A percentile compares a stretch with the other conserved stretches of the same genome.
Conservation (phyloP, 1,139 yeast species). For the Protomyces lactucae-debilis region DNA sequence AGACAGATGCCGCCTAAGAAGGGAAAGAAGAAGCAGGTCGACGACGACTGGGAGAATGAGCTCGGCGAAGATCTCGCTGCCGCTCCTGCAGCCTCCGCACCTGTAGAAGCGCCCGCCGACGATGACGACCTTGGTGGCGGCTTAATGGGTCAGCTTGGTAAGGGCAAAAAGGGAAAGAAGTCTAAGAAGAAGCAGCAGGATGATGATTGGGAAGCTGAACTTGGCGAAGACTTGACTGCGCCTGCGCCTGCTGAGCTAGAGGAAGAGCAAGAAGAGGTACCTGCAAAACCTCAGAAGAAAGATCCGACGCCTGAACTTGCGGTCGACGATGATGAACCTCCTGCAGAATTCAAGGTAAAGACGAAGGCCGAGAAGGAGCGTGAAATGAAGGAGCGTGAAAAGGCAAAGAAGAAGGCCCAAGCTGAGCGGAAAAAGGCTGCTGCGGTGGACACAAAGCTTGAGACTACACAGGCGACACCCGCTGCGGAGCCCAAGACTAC, state of each 20-base stretch:
- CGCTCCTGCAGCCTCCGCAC: not conserved
- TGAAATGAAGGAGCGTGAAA: slow-evolving; percentile 95
- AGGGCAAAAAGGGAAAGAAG: slow-evolving; percentile 28
- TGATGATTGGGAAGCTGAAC: slow-evolving; percentile 30
- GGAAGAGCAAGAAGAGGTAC: not conserved
- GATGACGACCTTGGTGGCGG: slow-evolving; percentile 25
- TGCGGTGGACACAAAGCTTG: slow-evolving; percentile 42
- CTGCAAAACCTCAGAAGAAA: not conserved
- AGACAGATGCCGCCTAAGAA: slow-evolving; percentile 27
- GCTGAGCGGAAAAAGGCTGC: slow-evolving; percentile 57
- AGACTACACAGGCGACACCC: slow-evolving; percentile 6
- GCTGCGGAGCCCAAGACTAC: slow-evolving; percentile 33
- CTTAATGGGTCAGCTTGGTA: slow-evolving; percentile 21
- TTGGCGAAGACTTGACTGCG: slow-evolving; percentile 28
- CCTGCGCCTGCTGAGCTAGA: not conserved
- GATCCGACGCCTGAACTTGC: slow-evolving; percentile 13
- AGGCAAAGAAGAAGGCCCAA: slow-evolving; percentile 86
- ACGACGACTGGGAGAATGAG: slow-evolving; percentile 30
- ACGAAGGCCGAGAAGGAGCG: slow-evolving; percentile 96
- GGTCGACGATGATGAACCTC: slow-evolving; percentile 32
- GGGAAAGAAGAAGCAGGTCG: slow-evolving; percentile 28
- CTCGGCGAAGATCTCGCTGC: slow-evolving; percentile 28
- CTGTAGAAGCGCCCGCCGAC: slow-evolving; percentile 3
- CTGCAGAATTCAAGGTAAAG: slow-evolving; percentile 62
- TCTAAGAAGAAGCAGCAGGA: slow-evolving; percentile 24